These are phyloP conservation scores for Tylopilus subfusipes DNA, from an alignment of 768 basidiomycete species.

Conservation along the genomic window DNA sequence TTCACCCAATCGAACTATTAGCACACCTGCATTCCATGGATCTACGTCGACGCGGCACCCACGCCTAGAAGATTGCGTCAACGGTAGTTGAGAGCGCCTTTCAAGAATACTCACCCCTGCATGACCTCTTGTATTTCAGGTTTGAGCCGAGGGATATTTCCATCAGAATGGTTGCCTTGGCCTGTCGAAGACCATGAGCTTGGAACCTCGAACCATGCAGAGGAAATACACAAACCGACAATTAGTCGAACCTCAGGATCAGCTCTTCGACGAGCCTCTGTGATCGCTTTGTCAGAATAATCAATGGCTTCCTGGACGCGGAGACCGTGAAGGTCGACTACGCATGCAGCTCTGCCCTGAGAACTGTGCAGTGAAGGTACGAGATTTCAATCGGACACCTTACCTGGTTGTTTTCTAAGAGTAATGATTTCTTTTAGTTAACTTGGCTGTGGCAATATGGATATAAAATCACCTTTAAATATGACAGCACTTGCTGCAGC, in stretches of 20 bases:
- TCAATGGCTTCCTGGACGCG: conserved; percentile 89
- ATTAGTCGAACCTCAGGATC: conserved; percentile 70
- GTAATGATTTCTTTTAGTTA: neutral
- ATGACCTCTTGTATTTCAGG: conserved; percentile 87
- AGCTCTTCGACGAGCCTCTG: conserved; percentile 57
- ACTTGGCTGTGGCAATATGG: neutral
- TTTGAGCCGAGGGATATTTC: conserved; percentile 76
- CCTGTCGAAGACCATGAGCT: conserved; percentile 40
- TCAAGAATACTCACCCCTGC: conserved; percentile 52
- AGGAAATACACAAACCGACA: conserved; percentile 56
- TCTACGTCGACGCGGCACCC: conserved; percentile 71
- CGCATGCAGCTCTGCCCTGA: conserved; percentile 59
- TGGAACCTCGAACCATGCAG: neutral
- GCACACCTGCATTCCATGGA: conserved; percentile 76
- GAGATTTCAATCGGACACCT: neutral
- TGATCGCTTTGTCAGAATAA: conserved; percentile 67
- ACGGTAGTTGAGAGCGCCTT: neutral
- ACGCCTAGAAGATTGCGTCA: conserved; percentile 45
- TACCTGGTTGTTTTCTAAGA: conserved; percentile 72
- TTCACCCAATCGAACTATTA: conserved; percentile 54
- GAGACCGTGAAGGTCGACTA: conserved; percentile 87
- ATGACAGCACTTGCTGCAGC: conserved; percentile 82
- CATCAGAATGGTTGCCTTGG: conserved; percentile 83
- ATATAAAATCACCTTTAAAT: conserved; percentile 48
- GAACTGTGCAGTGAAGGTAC: conserved; percentile 1